A percentile compares a stretch with the other conserved stretches of the same genome.
Evolutionary conservation across 2,329 filamentous ascomycete species (phyloP).

Genomic region (Epichloe sp.): DNA sequence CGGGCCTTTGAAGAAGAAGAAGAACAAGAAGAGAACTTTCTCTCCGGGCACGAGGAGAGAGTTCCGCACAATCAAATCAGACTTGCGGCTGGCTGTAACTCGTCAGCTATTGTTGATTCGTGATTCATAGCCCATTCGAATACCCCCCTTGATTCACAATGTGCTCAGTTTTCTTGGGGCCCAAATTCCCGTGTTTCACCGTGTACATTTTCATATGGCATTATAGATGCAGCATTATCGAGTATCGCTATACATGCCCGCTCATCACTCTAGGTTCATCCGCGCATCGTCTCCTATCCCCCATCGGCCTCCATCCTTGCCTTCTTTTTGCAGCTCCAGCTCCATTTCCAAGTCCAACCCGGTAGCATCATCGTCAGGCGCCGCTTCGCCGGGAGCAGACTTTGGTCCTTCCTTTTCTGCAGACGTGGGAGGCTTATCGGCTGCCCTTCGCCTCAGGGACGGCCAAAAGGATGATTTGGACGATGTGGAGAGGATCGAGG

Average conservation of each 20-base stretch:
- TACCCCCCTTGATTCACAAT: background rate
- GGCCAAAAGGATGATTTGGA: constrained; percentile 32
- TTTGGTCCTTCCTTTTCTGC: constrained; percentile 23
- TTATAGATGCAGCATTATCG: background rate
- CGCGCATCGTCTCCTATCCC: constrained; percentile 71
- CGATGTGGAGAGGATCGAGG: constrained; percentile 34
- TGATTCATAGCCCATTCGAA: background rate
- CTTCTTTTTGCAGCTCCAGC: constrained; percentile 38
- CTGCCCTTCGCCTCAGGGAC: constrained; percentile 25
- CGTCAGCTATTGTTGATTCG: background rate
- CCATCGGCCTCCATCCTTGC: constrained; percentile 50
- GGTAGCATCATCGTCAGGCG: constrained; percentile 28
- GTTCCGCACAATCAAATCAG: too few species aligned
- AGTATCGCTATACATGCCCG: background rate
- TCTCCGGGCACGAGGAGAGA: too few species aligned
- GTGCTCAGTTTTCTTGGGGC: background rate
- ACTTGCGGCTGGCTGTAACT: background rate
- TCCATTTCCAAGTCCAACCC: constrained; percentile 31
- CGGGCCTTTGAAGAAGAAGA: too few species aligned
- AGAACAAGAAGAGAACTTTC: too few species aligned
- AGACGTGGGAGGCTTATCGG: constrained; percentile 20
- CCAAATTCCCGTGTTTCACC: background rate
- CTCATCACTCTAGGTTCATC: constrained; percentile 60
- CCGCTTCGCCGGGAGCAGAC: constrained; percentile 31
- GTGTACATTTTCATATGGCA: background rate